Percentiles rank a stretch among this genome's conserved stretches.
Conservation (phyloP, 192 early-diverging fungal genomes). For the Backusella morwellensis region DNA sequence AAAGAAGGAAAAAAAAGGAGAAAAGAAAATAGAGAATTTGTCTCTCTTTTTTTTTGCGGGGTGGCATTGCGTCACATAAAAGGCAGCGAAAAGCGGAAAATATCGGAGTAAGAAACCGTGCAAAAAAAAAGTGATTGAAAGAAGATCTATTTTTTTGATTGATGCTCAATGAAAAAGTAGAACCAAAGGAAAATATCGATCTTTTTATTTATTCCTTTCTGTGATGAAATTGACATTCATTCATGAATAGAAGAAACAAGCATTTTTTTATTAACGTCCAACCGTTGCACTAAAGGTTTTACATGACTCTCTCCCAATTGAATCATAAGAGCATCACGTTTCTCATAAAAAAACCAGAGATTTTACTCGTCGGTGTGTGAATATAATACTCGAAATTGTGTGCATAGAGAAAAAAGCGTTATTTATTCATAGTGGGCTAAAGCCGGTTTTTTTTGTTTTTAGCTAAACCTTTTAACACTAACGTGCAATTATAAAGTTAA, state of each 20-base stretch:
- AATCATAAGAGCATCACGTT: conserved; percentile 1
- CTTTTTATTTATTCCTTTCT: background rate
- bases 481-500: background rate
- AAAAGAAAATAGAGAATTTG: background rate
- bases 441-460: background rate
- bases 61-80: background rate
- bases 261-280: background rate
- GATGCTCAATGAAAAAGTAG: background rate
- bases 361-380: background rate
- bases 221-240: background rate
- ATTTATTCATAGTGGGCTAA: background rate
- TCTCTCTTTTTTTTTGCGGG: background rate
- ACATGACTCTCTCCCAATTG: background rate
- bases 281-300: background rate
- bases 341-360: background rate
- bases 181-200: background rate
- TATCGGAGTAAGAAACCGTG: background rate
- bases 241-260: background rate
- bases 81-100: background rate
- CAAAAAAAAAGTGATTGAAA: background rate
- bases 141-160: background rate
- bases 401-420: background rate
- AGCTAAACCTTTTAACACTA: background rate
- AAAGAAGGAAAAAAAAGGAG: background rate
- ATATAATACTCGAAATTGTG: background rate